Conservation (phyloP, 495 filamentous ascomycete genomes). For the Evernia prunastri region DNA sequence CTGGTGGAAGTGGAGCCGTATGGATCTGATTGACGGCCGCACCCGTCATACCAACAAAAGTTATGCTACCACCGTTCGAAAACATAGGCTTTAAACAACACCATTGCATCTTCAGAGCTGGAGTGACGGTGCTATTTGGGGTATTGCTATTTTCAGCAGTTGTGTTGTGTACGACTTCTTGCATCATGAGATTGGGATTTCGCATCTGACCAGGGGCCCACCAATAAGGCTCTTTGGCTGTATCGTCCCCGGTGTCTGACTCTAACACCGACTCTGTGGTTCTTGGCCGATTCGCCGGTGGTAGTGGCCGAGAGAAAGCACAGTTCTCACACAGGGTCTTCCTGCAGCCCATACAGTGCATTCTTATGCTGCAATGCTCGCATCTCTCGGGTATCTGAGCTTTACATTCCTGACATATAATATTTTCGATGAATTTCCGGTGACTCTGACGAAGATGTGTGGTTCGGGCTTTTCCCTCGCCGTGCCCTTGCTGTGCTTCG, state of each 20-base stretch:
- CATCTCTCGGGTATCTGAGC: slow-evolving; percentile 50
- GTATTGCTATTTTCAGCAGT: slow-evolving; percentile 30
- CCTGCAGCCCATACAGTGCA: slow-evolving; percentile 59
- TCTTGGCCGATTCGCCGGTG: slow-evolving; percentile 33
- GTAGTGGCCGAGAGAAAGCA: slow-evolving; percentile 51
- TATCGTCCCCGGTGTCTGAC: slow-evolving; percentile 19
- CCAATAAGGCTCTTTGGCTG: slow-evolving; percentile 39
- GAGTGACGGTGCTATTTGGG: slow-evolving; percentile 30
- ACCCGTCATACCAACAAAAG: slow-evolving; percentile 45
- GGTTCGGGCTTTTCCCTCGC: slow-evolving; percentile 51
- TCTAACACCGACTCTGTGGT: slow-evolving; percentile 17
- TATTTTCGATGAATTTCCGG: slow-evolving; percentile 44
- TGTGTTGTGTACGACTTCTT: slow-evolving; percentile 33
- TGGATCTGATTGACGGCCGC: slow-evolving; percentile 51
- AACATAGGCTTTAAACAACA: slow-evolving; percentile 59
- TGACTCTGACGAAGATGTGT: slow-evolving; percentile 52
- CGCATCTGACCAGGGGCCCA: slow-evolving; percentile 50
- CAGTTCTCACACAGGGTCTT: slow-evolving; percentile 57
- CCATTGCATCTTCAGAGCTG: slow-evolving; percentile 51
- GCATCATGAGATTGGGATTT: slow-evolving; percentile 56
- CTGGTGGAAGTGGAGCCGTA: slow-evolving; percentile 50
- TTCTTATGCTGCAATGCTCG: slow-evolving; percentile 56
- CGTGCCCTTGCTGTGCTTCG: slow-evolving; percentile 35
- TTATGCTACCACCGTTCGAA: slow-evolving; percentile 56
- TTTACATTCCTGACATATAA: slow-evolving; percentile 50